phyloP scores from a whole-genome alignment of 805 yeast genomes.

The Pichia pseudocactophila region DNA sequence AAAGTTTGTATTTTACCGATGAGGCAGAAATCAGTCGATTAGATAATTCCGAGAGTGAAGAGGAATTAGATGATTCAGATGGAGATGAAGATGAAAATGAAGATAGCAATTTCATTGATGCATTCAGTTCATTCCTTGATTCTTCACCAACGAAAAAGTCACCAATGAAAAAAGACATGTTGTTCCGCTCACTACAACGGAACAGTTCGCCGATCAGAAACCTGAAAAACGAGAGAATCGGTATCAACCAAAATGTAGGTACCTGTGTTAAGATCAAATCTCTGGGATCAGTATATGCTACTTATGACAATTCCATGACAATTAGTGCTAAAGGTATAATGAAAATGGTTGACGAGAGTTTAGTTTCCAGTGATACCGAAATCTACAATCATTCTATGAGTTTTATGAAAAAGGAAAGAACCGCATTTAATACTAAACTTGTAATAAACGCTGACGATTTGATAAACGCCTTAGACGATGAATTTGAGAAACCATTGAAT shows the following conservation, averaged over 20 bases:
- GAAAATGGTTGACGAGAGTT: slow-evolving; percentile 32
- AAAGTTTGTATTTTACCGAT: slow-evolving; percentile 1
- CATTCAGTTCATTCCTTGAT: slow-evolving; percentile 1
- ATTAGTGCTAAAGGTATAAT: slow-evolving; percentile 29
- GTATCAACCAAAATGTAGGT: slow-evolving; percentile 1
- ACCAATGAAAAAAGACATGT: slow-evolving; percentile 1
- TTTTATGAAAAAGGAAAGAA: slow-evolving; percentile 3
- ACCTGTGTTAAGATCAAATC: slow-evolving; percentile 7
- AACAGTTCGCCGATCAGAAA: slow-evolving; percentile 4
- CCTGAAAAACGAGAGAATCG: slow-evolving; percentile 8
- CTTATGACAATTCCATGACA: slow-evolving; percentile 29
- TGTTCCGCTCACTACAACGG: slow-evolving; percentile 3
- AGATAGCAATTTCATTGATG: not conserved
- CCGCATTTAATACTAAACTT: slow-evolving; percentile 10
- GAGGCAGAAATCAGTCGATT: slow-evolving; percentile 19
- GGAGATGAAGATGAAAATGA: not conserved
- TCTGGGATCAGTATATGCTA: slow-evolving; percentile 17
- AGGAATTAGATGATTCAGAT: slow-evolving; percentile 6
- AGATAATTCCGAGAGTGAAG: slow-evolving; percentile 9
- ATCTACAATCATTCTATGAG: slow-evolving; percentile 18
- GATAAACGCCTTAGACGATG: slow-evolving; percentile 18
- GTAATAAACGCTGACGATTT: slow-evolving; percentile 27
- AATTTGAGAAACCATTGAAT: slow-evolving; percentile 2
- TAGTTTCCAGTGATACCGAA: slow-evolving; percentile 30
- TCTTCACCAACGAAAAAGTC: slow-evolving; percentile 7